phyloP scores from a whole-genome alignment of 805 yeast species.

The Ogataea sp. region DNA sequence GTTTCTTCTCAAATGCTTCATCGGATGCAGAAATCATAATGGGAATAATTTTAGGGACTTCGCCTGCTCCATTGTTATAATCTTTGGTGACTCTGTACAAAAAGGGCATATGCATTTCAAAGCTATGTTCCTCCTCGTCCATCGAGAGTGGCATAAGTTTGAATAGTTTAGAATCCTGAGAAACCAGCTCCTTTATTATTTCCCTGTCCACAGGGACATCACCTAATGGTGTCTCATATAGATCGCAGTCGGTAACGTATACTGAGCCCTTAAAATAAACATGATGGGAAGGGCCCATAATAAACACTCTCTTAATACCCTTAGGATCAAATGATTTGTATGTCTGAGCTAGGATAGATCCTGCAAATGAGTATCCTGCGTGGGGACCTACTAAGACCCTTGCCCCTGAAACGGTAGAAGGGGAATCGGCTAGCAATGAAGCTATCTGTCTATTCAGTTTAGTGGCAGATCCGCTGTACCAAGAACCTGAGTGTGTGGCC shows the following conservation, averaged over 20 bases:
- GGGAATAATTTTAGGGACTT: conserved; percentile 54
- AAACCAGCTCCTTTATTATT: conserved; percentile 27
- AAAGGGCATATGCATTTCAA: conserved; percentile 91
- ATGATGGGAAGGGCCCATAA: conserved; percentile 92
- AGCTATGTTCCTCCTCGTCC: conserved; percentile 85
- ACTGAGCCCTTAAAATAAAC: conserved; percentile 63
- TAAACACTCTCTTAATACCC: conserved; percentile 53
- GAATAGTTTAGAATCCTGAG: conserved; percentile 32
- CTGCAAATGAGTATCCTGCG: conserved; percentile 87
- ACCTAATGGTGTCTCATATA: conserved; percentile 81
- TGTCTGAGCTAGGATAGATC: conserved; percentile 67
- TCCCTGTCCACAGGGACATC: conserved; percentile 55
- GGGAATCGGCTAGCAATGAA: conserved; percentile 32
- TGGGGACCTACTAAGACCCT: conserved; percentile 63
- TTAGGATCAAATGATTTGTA: conserved; percentile 62
- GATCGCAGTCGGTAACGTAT: conserved; percentile 40
- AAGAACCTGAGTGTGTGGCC: conserved; percentile 86
- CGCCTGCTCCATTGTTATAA: conserved; percentile 11
- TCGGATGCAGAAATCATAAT: conserved; percentile 66
- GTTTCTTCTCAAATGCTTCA: conserved; percentile 29
- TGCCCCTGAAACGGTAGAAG: conserved; percentile 29
- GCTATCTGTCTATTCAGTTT: conserved; percentile 44
- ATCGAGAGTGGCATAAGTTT: conserved; percentile 45
- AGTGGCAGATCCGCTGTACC: conserved; percentile 56
- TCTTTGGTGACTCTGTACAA: conserved; percentile 40